Conservation (phyloP, 306 rosid species). For the Purshia tridentata region DNA sequence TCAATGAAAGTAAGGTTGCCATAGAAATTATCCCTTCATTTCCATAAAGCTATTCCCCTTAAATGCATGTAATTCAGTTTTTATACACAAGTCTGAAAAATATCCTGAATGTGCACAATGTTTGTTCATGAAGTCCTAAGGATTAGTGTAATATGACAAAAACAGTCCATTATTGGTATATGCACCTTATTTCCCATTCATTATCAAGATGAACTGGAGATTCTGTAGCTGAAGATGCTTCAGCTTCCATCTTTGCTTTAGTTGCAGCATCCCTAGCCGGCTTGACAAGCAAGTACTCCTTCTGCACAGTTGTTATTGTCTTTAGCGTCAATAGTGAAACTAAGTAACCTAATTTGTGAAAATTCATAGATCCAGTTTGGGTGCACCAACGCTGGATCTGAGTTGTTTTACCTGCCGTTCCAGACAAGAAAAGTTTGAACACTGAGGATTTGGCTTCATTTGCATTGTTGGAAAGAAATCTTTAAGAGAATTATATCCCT, state of each 20-base stretch:
- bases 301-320: constrained; percentile 45
- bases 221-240: constrained; percentile 49
- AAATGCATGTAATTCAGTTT: not conserved
- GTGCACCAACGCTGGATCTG: constrained; percentile 15
- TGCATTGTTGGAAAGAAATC: constrained; percentile 97
- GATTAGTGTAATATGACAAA: not conserved
- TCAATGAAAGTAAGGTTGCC: not conserved
- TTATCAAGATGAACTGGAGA: constrained; percentile 76
- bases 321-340: constrained; percentile 8
- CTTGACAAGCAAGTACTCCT: constrained; percentile 61
- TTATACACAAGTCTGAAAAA: not conserved
- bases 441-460: constrained; percentile 99
- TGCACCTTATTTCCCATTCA: constrained; percentile 97
- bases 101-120: not conserved
- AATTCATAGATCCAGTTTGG: constrained; percentile 9
- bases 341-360: not conserved
- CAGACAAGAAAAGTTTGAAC: constrained; percentile 83
- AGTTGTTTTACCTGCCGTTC: constrained; percentile 66
- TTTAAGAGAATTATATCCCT: constrained; percentile 98
- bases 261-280: constrained; percentile 93
- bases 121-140: not conserved
- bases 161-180: constrained; percentile 6
- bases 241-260: constrained; percentile 77
- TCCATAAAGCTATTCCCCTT: not conserved
- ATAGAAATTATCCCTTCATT: not conserved